These are phyloP conservation scores for Ophiostoma novo-ulmi DNA, from an alignment of 2,329 filamentous ascomycete species.

Conservation along the genomic window DNA sequence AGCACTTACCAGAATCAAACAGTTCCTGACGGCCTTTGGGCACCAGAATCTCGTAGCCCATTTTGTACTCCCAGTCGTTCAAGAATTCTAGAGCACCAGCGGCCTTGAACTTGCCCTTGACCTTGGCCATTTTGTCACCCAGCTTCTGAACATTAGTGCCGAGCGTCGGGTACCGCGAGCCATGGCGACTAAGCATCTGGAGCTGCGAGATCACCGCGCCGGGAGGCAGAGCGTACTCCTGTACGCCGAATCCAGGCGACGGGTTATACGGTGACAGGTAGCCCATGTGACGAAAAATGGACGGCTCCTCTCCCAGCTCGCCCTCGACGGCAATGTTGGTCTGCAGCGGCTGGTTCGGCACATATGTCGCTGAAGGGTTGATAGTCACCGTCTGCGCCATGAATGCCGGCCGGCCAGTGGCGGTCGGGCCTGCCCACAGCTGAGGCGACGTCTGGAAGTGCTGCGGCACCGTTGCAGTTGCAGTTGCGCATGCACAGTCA, in stretches of 20 bases:
- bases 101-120: constrained; percentile 49
- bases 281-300: constrained; percentile 67
- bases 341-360: constrained; percentile 65
- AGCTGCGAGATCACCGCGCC: constrained; percentile 66
- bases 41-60: constrained; percentile 67
- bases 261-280: constrained; percentile 63
- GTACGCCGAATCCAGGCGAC: constrained; percentile 67
- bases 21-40: constrained; percentile 68
- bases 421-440: constrained; percentile 59
- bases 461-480: constrained; percentile 44
- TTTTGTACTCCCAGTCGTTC: constrained; percentile 61
- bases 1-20: constrained; percentile 49
- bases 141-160: constrained; percentile 51
- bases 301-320: constrained; percentile 50
- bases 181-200: constrained; percentile 69
- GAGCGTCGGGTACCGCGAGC: constrained; percentile 65
- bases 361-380: constrained; percentile 59
- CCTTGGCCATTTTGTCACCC: constrained; percentile 53
- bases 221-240: constrained; percentile 62
- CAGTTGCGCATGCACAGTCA: not conserved
- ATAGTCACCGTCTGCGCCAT: constrained; percentile 66
- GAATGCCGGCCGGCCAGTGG: constrained; percentile 65
- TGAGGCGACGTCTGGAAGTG: constrained; percentile 60
- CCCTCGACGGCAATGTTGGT: constrained; percentile 64
- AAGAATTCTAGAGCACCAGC: constrained; percentile 60